Conservation (phyloP, 164 flowering plant species). For the Saururus chinensis region DNA sequence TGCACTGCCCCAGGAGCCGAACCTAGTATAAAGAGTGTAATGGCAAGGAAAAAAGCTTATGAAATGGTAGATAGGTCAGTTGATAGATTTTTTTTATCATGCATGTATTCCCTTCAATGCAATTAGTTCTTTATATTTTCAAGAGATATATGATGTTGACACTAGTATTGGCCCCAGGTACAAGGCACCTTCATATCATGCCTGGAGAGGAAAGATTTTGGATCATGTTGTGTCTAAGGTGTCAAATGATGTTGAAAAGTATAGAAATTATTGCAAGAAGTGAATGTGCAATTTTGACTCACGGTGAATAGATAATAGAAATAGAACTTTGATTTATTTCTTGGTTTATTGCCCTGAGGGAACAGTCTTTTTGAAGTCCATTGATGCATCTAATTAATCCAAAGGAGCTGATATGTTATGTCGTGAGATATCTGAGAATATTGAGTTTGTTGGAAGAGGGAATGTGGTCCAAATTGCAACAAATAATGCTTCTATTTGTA, state of each 20-base stretch:
- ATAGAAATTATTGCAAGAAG: background rate
- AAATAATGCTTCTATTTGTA: too few relatives aligned
- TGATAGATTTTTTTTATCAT: background rate
- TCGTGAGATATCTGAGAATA: background rate
- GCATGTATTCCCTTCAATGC: too few relatives aligned
- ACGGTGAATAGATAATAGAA: background rate
- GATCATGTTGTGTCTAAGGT: background rate
- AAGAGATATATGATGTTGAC: background rate
- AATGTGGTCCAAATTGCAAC: too few relatives aligned
- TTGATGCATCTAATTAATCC: background rate
- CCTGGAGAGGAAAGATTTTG: too few relatives aligned
- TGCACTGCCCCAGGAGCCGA: too few relatives aligned
- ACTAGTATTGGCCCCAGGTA: too few relatives aligned
- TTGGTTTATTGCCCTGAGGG: background rate
- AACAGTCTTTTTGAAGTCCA: background rate
- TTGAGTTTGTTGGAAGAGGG: background rate
- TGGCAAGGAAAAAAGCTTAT: background rate
- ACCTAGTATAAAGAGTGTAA: too few relatives aligned
- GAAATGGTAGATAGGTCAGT: background rate
- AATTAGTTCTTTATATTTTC: background rate
- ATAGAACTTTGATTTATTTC: background rate
- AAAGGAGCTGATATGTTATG: background rate
- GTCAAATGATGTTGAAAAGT: background rate
- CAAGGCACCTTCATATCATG: too few relatives aligned
- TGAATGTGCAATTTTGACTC: background rate